Base-by-base conservation (phyloP, 2,329 filamentous ascomycete genomes). In the Camptophora hylomeconis region DNA sequence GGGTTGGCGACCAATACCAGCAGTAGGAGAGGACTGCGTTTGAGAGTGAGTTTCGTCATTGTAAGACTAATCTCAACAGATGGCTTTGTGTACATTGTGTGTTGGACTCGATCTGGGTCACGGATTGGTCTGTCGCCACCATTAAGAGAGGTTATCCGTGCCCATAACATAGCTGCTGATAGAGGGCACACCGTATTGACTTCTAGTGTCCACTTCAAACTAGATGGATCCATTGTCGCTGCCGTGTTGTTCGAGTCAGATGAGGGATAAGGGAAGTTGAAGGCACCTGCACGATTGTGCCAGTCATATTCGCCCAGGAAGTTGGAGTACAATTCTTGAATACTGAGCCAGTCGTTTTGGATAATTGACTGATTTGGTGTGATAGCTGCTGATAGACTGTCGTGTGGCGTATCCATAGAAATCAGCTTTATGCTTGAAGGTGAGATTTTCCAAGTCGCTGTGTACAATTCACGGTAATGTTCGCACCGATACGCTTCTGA, bases 161-260 rank as follows among this genome's bases (percentile, higher is more conserved):
- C 36, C 36, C 36, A 39, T 15, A 35, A 24, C 31, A 39, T 39
- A 4, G 34, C 17, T n/a, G 34, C 34, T 6, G 35, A 28, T 18
- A 39, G 21, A 7, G 34, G 20, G 5, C 31, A 31, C 17, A 30
- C 19, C 3, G 34, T 35, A 20, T 39, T 36, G 15, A n/a, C n/a
- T n/a, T n/a, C n/a, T n/a, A n/a, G n/a, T n/a, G n/a, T n/a, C n/a
- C n/a, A n/a, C n/a, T n/a, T n/a, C n/a, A n/a, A n/a, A 34, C 18
- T 5, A 20, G 17, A 16, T 32, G 29, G 15, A 24, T 26, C 22
- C 30, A 35, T 28, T 24, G 14, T 2, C 22, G 20, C 9, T 24
- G 17, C 7, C 28, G 24, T 9, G 30, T 21, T 10, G 8, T 5
- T 5, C 19, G 20, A 21, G 18, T 20, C n/a, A n/a, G n/a, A n/a